A percentile compares a stretch with the other conserved stretches of the same genome.
Conservation (phyloP, 2,329 filamentous ascomycete species). For the Ceratocystis colombiana region DNA sequence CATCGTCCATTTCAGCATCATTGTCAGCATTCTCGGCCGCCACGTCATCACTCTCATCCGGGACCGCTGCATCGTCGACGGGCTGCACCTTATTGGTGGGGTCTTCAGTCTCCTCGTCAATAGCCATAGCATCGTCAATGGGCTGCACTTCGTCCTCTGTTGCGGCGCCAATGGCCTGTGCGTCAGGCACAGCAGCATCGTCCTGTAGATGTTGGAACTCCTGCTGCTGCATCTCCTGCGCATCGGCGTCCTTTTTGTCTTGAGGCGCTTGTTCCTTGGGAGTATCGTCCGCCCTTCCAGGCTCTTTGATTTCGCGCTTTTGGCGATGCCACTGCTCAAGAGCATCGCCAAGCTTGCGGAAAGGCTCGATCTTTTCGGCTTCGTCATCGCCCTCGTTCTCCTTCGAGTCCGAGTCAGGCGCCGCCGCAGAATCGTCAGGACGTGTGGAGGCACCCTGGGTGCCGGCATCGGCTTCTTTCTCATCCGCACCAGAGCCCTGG, state of each 20-base stretch:
- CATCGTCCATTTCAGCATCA: slow-evolving; percentile 30
- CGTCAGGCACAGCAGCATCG: slow-evolving; percentile 69
- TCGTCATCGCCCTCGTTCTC: slow-evolving; percentile 40
- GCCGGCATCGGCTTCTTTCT: slow-evolving; percentile 53
- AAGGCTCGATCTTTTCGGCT: slow-evolving; percentile 52
- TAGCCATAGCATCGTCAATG: slow-evolving; percentile 79
- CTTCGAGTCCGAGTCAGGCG: slow-evolving; percentile 38
- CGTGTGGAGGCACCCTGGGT: slow-evolving; percentile 49
- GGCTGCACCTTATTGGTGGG: slow-evolving; percentile 41
- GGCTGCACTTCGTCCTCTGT: slow-evolving; percentile 77
- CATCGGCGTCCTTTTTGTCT: slow-evolving; percentile 32
- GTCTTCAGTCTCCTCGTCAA: slow-evolving; percentile 59
- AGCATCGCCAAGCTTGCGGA: slow-evolving; percentile 89
- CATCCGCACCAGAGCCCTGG: slow-evolving; percentile 53
- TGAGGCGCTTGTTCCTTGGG: slow-evolving; percentile 44
- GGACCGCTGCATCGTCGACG: slow-evolving; percentile 41
- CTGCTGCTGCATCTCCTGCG: slow-evolving; percentile 56
- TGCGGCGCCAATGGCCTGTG: slow-evolving; percentile 82
- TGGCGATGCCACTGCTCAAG: slow-evolving; percentile 88
- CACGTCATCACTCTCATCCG: slow-evolving; percentile 36
- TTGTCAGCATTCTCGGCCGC: slow-evolving; percentile 34
- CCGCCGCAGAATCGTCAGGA: slow-evolving; percentile 38
- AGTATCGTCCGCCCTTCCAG: slow-evolving; percentile 31
- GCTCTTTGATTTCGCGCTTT: slow-evolving; percentile 65
- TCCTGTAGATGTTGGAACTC: slow-evolving; percentile 91